Conservation (phyloP, 257 asterid genomes). For the Petunia secreta region DNA sequence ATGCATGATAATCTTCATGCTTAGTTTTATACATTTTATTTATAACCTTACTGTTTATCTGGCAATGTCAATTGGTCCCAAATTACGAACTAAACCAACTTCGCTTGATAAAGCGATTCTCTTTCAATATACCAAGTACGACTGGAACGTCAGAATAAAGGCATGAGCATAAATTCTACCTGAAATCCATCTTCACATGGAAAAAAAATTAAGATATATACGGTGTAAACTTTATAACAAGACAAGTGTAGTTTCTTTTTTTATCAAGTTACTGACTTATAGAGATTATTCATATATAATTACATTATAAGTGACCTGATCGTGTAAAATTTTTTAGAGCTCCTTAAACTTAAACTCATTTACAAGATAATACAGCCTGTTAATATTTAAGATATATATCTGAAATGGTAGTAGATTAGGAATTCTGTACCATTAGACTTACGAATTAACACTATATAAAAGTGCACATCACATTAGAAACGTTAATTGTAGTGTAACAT, state of each 20-base stretch:
- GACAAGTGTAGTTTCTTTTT: too few relatives aligned
- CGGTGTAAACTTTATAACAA: too few relatives aligned
- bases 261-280: too few relatives aligned
- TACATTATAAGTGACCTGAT: neutral
- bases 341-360: neutral
- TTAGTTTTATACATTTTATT: neutral
- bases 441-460: neutral
- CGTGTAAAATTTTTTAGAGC: neutral
- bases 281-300: too few relatives aligned
- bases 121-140: neutral
- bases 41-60: too few relatives aligned
- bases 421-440: neutral
- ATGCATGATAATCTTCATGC: neutral
- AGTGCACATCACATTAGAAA: conserved; percentile 13
- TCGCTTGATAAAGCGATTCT: neutral
- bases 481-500: neutral
- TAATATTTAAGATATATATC: neutral
- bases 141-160: neutral
- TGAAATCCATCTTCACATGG: conserved; percentile 4
- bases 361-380: neutral
- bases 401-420: neutral
- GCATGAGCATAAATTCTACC: neutral
- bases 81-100: neutral
- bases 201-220: neutral
- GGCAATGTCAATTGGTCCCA: neutral